These are phyloP conservation scores for Crithidia bombi DNA, from an alignment of 208 protist genomes.

Conservation along the genomic window DNA sequence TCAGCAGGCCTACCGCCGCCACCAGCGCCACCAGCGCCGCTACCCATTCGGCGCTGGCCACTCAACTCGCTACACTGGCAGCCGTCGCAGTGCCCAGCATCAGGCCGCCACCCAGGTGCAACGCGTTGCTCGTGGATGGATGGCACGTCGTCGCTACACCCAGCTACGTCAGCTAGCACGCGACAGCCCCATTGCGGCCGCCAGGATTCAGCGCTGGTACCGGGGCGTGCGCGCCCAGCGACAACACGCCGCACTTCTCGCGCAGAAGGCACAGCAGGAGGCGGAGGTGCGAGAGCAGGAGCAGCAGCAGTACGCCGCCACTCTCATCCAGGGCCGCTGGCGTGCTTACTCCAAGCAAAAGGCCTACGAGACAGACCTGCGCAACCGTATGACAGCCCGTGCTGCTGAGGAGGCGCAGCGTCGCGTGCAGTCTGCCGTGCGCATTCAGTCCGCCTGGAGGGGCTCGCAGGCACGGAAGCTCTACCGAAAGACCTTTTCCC, in stretches of 20 bases:
- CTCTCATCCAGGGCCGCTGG: constrained; percentile 31
- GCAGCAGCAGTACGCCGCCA: constrained; percentile 33
- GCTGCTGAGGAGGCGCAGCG: constrained; percentile 42
- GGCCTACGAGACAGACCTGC: constrained; percentile 29
- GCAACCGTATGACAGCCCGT: constrained; percentile 33
- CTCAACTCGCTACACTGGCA: constrained; percentile 13
- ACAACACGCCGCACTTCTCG: constrained; percentile 23
- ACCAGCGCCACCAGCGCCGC: constrained; percentile 35
- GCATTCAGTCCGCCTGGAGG: constrained; percentile 77
- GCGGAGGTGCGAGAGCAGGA: constrained; percentile 17
- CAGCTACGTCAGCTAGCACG: constrained; percentile 31
- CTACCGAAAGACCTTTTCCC: constrained; percentile 29
- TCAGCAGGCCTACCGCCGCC: constrained; percentile 49
- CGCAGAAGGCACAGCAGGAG: constrained; percentile 32
- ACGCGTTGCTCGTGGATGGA: constrained; percentile 68
- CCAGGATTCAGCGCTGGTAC: constrained; percentile 61
- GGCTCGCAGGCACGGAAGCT: constrained; percentile 33
- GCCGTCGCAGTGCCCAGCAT: constrained; percentile 37
- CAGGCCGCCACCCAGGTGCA: constrained; percentile 66
- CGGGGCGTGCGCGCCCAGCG: constrained; percentile 42
- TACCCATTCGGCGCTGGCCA: constrained; percentile 18
- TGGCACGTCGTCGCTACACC: constrained; percentile 46
- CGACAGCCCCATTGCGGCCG: constrained; percentile 41
- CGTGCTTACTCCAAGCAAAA: constrained; percentile 27
- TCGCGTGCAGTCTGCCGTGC: constrained; percentile 48